Evolutionary conservation across 495 filamentous ascomycete genomes (phyloP).

Genomic region (Podospora fimiseda): DNA sequence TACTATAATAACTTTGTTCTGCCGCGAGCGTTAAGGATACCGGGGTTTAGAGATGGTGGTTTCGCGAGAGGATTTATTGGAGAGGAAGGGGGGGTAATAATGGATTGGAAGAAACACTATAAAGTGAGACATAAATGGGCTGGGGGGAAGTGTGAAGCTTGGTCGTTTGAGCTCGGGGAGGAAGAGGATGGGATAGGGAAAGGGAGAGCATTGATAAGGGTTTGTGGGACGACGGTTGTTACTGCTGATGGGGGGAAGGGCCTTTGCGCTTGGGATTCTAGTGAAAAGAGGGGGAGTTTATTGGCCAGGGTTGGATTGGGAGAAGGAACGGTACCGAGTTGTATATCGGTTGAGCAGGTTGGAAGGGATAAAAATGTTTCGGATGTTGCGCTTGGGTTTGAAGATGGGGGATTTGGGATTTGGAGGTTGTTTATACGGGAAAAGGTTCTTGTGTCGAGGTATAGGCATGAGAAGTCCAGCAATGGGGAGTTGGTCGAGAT

Average conservation of each 20-base stretch:
- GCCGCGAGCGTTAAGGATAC: slow-evolving; percentile 71
- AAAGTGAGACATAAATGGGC: slow-evolving; percentile 90
- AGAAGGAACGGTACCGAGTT: slow-evolving; percentile 48
- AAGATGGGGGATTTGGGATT: slow-evolving; percentile 65
- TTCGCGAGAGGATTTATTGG: background rate
- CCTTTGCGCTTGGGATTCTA: slow-evolving; percentile 65
- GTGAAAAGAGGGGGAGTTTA: slow-evolving; percentile 43
- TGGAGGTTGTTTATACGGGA: slow-evolving; percentile 52
- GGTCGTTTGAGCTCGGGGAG: slow-evolving; percentile 59
- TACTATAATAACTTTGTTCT: slow-evolving; percentile 89
- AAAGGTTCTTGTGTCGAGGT: slow-evolving; percentile 40
- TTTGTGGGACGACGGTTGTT: slow-evolving; percentile 68
- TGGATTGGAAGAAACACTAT: slow-evolving; percentile 82
- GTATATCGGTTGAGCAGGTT: slow-evolving; percentile 57
- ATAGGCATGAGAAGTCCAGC: slow-evolving; percentile 48
- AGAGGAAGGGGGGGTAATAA: background rate
- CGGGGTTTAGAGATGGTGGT: slow-evolving; percentile 40
- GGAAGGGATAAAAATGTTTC: slow-evolving; percentile 30
- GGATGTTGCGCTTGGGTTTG: slow-evolving; percentile 65
- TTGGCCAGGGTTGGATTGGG: slow-evolving; percentile 42
- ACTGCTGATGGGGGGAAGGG: slow-evolving; percentile 66
- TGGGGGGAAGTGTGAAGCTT: slow-evolving; percentile 71
- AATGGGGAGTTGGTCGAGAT: slow-evolving; percentile 68
- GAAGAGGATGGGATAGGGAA: slow-evolving; percentile 4
- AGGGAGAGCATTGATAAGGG: slow-evolving; percentile 53